Evolutionary conservation across 257 asterid species (phyloP).

Genomic region (Cinchona pubescens): DNA sequence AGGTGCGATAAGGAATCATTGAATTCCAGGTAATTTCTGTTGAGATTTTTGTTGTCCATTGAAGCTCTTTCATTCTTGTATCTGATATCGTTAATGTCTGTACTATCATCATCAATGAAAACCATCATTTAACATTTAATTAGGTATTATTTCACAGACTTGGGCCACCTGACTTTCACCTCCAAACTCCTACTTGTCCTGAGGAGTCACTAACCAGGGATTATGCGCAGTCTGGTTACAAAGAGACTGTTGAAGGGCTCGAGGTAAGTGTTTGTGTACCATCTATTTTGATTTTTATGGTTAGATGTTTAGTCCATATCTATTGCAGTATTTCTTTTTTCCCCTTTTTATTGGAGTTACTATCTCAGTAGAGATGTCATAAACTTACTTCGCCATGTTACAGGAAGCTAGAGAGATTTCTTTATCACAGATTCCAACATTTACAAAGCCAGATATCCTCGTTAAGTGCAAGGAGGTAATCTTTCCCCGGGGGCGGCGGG

Average conservation of each 20-base stretch:
- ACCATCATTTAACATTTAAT: slow-evolving; percentile 1
- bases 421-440: slow-evolving; percentile 67
- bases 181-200: slow-evolving; percentile 77
- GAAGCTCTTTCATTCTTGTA: slow-evolving; percentile 1
- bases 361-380: slow-evolving; percentile 14
- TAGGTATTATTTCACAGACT: slow-evolving; percentile 53
- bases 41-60: not conserved
- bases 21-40: slow-evolving; percentile 38
- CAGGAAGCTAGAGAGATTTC: slow-evolving; percentile 85
- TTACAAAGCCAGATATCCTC: slow-evolving; percentile 58
- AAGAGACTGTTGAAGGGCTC: slow-evolving; percentile 88
- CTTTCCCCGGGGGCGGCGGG: too few species aligned
- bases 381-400: slow-evolving; percentile 17
- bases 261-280: slow-evolving; percentile 48
- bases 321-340: not conserved
- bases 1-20: slow-evolving; percentile 68
- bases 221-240: slow-evolving; percentile 81
- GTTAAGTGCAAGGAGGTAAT: slow-evolving; percentile 91
- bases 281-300: not conserved
- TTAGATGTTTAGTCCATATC: not conserved
- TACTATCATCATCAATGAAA: slow-evolving; percentile 11
- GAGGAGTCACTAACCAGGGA: slow-evolving; percentile 90
- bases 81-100: not conserved
- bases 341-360: not conserved
- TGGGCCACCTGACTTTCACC: slow-evolving; percentile 94